Conservation (phyloP, 1,139 yeast species). For the Suhomyces kunorum region DNA sequence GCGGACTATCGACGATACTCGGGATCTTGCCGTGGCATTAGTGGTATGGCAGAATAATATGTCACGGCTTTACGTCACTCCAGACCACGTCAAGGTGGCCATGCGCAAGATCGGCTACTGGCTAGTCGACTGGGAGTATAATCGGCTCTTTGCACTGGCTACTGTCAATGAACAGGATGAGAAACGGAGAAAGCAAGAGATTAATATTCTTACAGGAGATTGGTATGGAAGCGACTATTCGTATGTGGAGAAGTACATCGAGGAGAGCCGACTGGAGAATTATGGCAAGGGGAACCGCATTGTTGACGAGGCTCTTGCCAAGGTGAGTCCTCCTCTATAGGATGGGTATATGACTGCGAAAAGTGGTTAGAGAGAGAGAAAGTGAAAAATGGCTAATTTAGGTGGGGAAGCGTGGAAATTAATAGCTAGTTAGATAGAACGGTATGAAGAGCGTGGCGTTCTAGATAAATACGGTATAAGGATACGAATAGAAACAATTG, state of each 20-base stretch:
- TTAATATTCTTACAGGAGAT: conserved; percentile 45
- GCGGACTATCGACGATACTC: conserved; percentile 31
- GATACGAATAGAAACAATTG: too few species aligned
- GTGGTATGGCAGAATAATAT: conserved; percentile 30
- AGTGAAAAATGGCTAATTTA: too few species aligned
- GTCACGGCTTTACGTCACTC: conserved; percentile 34
- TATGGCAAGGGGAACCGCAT: conserved; percentile 39
- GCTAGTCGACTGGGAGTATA: conserved; percentile 48
- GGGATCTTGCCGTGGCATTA: conserved; percentile 30
- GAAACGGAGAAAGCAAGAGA: conserved; percentile 26
- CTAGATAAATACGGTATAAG: too few species aligned
- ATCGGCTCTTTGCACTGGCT: conserved; percentile 18
- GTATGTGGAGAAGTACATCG: conserved; percentile 35
- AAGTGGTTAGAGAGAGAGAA: too few species aligned
- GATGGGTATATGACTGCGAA: too few species aligned
- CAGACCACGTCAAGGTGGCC: conserved; percentile 43
- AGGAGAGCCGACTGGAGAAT: conserved; percentile 26
- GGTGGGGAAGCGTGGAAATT: too few species aligned
- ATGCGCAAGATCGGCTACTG: conserved; percentile 48
- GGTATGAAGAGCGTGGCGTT: too few species aligned
- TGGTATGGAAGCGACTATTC: conserved; percentile 50
- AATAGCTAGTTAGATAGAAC: too few species aligned
- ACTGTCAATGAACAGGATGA: conserved; percentile 13
- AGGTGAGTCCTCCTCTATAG: conserved; percentile 44
- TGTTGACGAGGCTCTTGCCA: conserved; percentile 40